Evolutionary conservation across 2,329 filamentous ascomycete species (phyloP), one percentile per base, ranked within the genome.

Genomic region (Scedosporium minutisporum): DNA sequence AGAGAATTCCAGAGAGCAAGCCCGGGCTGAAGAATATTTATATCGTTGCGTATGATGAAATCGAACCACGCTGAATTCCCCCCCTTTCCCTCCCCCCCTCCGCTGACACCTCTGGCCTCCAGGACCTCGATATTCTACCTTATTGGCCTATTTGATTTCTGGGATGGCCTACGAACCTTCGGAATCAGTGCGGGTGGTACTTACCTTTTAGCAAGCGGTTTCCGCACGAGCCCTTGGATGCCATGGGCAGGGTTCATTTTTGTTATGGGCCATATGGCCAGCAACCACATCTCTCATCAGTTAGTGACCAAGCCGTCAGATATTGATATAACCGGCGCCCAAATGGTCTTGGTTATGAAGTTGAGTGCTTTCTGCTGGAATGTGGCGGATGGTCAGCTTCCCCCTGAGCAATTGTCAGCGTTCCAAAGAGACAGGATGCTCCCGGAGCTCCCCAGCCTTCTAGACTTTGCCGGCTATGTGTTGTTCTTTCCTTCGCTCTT

Each of bases 291-390:
- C 65, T 79, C 85, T 63, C 89, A 96, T 46, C 91, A 96, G 74
- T 83, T 87, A 46, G 77, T 82, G 46, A 81, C 89, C 68, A 81
- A 85, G 65, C 84, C 90, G 0, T 80, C 83, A 46, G 75, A 78
- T 1, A 81, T 96, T 64, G 95, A 99, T 73, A 93, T 99, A 68
- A 97, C 93, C 0, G 93, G 89, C 48, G 92, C 93, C 1, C 95
- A 99, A 75, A 99, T 99, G 95, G 95, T 99, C 41, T 77, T 97
- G 68, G 88, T 97, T 66, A 99, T 99, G 91, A 99, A 99, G 75
- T 85, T 99, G 42, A 91, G 87, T 23, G 90, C 93, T 4, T 99
- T 99, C 72, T 96, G 91, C 77, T 99, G 95, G 95, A 97, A 97
- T 72, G 88, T 97, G 7, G 92, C 95, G 69, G 95, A 99, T 73